Base-by-base conservation (phyloP, 1,284 basidiomycete genomes). In the Ceratobasidium papillatum region DNA sequence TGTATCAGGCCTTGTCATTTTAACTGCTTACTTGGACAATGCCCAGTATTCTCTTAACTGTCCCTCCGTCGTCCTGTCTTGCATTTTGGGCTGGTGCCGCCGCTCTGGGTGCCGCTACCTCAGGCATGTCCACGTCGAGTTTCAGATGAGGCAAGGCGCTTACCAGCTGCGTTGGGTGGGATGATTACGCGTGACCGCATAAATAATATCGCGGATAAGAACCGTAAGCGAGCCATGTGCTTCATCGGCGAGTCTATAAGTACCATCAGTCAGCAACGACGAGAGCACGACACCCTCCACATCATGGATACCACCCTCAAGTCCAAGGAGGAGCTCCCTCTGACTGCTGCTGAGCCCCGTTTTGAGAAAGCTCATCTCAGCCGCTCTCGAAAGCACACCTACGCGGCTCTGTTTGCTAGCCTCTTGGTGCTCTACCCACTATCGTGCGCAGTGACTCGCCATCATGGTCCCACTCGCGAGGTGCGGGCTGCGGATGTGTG, bases 21-120 rank as follows among this genome's bases (percentile, higher is more conserved):
- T 30, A 43, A 36, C 19, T 19, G 79, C 84, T 68, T 76, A 89
- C 88, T 84, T 89, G 88, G 58, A 82, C 84, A 75, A 88, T 80
- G 61, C 82, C 82, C 61, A 87, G 77, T 36, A 83, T 25, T 41
- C 68, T 45, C 25, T 32, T 72, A 3, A 72, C 56, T 7, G 68
- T 72, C 45, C 56, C 68, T 25, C 49, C 68, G 11, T 59, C 68
- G 9, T 36, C 27, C 43, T 49, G 27, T 51, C 68, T 9, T 3
- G 14, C 32, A 36, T 61, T 61, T 51, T 43, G 54, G 30, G 38
- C 34, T 19, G 68, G 41, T 11, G 68, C 36, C 27, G 43, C 68
- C 34, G 54, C 56, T 61, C 32, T 41, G 34, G 68, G 38, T 30
- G 68, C 68, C 34, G 56, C 34, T 61, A 38, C 56, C 34, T 72